Evolutionary conservation across 345 rosid genomes (phyloP), one percentile per base, ranked within the genome.

Genomic region (Salix caprea): DNA sequence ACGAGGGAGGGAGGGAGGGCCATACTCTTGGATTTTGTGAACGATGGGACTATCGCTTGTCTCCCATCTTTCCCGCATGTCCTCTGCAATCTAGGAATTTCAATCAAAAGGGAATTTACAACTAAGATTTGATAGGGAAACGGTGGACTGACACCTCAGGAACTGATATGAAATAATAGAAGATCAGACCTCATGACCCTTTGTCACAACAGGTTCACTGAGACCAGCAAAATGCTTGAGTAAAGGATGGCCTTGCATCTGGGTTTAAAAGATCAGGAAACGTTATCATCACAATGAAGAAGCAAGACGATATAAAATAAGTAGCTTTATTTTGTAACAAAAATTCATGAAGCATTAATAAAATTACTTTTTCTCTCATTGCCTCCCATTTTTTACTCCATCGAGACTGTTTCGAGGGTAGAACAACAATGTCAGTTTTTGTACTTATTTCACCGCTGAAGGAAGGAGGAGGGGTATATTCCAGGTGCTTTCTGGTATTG

Each of bases 11-110:
- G 46, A 67, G 39, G 34, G 70, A 72, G 77, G 77, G 73, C 48
- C 90, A 71, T 90, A 96, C 97, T 96, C 98, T 80, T 94, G 99
- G 83, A 96, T 92, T 87, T 92, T 96, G 88, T 91, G 95, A 74
- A 94, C 97, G 76, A 96, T 85, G 46, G 97, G 97, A 82, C 70
- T 90, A 81, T 96, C 99, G 77, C 97, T 94, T 34, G 98, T 96
- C 80, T 96, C 99, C 99, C 98, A 94, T 88, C 87, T 90, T 85
- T 96, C 99, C 66, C 85, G 90, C 85, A 91, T 34, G 77, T 94
- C 99, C 80, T 94, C 99, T 36, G 97, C 97, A 80, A 96, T 85
- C 99, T 94, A 88, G 67, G 40, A 67, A 76, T 74, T 71, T 72
- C 80, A 76, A 48, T 44, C 77, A 80, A 86, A 52, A 28, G 9